These are phyloP conservation scores for Cyberlindnera misumaiensis DNA, from an alignment of 805 yeast genomes.

Conservation along the genomic window DNA sequence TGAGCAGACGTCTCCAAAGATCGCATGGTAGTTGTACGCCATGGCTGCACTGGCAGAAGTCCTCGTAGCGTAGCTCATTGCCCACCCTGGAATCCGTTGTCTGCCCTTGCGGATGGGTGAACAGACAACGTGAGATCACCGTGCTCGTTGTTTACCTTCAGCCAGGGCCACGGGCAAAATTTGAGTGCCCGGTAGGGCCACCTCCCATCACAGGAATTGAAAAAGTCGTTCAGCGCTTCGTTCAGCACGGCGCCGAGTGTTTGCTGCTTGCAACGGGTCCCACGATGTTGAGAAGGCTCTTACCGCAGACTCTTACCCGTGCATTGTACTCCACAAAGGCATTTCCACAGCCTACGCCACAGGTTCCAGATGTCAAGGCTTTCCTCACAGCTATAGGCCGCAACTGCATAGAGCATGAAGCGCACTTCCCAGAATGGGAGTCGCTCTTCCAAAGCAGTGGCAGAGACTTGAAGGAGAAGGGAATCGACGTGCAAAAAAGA, in stretches of 20 bases:
- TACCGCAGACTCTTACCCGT: slow-evolving; percentile 4
- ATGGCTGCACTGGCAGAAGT: slow-evolving; percentile 2
- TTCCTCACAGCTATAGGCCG: slow-evolving; percentile 81
- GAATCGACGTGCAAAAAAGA: slow-evolving; percentile 67
- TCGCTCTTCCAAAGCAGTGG: slow-evolving; percentile 54
- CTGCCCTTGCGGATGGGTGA: no score
- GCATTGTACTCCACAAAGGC: slow-evolving; percentile 11
- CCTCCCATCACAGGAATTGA: no score
- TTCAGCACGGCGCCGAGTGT: no score
- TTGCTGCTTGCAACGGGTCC: not conserved
- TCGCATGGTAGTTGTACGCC: slow-evolving; percentile 29
- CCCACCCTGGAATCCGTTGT: no score
- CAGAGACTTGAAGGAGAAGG: slow-evolving; percentile 58
- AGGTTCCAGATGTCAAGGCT: slow-evolving; percentile 61
- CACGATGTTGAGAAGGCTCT: slow-evolving; percentile 11
- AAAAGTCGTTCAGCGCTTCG: no score
- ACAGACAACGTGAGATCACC: no score
- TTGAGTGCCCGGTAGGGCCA: no score
- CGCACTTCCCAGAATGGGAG: slow-evolving; percentile 63
- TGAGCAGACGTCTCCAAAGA: slow-evolving; percentile 35
- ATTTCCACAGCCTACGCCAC: slow-evolving; percentile 42
- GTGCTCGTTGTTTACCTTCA: not conserved
- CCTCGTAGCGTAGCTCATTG: slow-evolving; percentile 4
- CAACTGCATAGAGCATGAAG: slow-evolving; percentile 57
- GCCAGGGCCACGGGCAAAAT: no score